Evolutionary conservation across 1,284 basidiomycete species (phyloP).

Genomic region (Apiotrichum mycotoxinovorans): DNA sequence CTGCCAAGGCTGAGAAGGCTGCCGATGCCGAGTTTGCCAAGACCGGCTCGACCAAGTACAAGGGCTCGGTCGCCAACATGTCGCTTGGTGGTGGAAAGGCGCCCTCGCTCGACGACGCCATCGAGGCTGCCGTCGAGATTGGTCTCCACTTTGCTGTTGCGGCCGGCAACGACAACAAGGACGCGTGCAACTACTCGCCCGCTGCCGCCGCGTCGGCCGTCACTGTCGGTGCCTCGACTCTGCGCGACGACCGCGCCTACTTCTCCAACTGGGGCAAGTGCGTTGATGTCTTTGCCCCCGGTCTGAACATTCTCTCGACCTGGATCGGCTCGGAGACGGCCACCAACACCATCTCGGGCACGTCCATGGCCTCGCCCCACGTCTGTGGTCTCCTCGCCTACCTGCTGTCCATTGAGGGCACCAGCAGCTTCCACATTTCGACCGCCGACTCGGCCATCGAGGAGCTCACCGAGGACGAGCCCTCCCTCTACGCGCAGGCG

Average conservation of each 20-base stretch:
- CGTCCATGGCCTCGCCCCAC: constrained; percentile 61
- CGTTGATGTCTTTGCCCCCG: constrained; percentile 79
- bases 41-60: constrained; percentile 70
- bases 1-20: constrained; percentile 56
- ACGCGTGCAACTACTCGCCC: constrained; percentile 73
- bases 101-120: constrained; percentile 75
- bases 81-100: constrained; percentile 94
- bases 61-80: constrained; percentile 98
- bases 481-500: constrained; percentile 41
- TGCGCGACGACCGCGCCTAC: constrained; percentile 78
- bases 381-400: constrained; percentile 70
- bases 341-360: constrained; percentile 62
- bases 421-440: constrained; percentile 54
- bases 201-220: constrained; percentile 70
- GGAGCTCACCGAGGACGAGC: constrained; percentile 49
- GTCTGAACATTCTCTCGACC: constrained; percentile 74
- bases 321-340: constrained; percentile 61
- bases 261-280: constrained; percentile 78
- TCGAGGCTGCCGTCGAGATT: constrained; percentile 74
- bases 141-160: constrained; percentile 95
- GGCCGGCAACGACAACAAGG: constrained; percentile 69
- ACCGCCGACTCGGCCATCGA: constrained; percentile 32
- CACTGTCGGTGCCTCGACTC: constrained; percentile 80
- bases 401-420: constrained; percentile 73
- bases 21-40: constrained; percentile 63